Evolutionary conservation across 148 eudicot species (phyloP).

Genomic region (Camellia japonica): DNA sequence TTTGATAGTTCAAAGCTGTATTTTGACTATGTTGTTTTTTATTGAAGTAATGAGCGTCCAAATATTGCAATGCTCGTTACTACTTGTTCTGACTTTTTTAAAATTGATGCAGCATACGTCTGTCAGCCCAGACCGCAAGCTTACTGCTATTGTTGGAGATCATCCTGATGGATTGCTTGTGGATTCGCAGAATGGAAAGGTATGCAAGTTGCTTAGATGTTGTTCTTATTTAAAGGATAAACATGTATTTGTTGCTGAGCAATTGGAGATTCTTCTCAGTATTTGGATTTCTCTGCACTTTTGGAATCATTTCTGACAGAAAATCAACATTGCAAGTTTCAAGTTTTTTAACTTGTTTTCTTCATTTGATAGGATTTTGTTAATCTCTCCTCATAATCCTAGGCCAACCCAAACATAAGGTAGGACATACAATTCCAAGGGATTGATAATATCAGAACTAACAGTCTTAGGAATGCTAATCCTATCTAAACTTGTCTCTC

Average conservation of each 20-base stretch:
- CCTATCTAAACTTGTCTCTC: no score
- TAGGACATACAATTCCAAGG: no score
- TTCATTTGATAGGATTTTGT: no score
- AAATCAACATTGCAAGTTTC: not conserved
- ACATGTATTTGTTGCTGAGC: not conserved
- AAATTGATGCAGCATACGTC: constrained; percentile 76
- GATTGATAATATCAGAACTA: no score
- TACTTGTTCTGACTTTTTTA: not conserved
- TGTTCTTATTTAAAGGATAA: not conserved
- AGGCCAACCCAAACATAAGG: no score
- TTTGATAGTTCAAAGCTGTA: not conserved
- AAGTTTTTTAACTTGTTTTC: no score
- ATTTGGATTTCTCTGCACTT: not conserved
- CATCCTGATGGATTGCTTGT: constrained; percentile 63
- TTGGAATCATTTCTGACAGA: not conserved
- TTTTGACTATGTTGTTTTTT: not conserved
- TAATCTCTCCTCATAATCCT: no score
- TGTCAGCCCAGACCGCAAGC: constrained; percentile 70
- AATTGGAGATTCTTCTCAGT: not conserved
- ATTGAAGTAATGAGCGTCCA: no score
- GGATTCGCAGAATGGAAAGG: constrained; percentile 76
- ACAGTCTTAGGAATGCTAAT: no score
- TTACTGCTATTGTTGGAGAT: constrained; percentile 79
- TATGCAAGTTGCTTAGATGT: constrained; percentile 15
- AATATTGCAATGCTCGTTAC: no score